Conservation (phyloP, 768 basidiomycete species). For the Russula abietina region DNA sequence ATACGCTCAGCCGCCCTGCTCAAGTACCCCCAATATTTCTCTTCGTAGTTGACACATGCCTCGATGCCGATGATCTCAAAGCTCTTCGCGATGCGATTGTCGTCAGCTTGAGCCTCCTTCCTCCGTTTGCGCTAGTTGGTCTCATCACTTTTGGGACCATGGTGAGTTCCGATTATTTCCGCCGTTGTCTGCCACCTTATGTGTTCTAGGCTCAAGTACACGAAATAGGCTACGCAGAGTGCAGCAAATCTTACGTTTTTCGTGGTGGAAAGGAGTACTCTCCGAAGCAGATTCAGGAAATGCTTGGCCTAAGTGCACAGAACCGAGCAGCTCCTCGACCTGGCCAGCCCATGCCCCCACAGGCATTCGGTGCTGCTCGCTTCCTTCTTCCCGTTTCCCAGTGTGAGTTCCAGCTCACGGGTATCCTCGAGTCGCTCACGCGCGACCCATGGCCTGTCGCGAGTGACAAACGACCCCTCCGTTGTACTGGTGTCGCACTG, state of each 20-base stretch:
- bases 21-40: slow-evolving; percentile 95
- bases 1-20: slow-evolving; percentile 89
- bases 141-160: slow-evolving; percentile 96
- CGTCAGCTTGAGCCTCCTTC: slow-evolving; percentile 86
- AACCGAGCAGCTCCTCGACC: slow-evolving; percentile 81
- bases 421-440: slow-evolving; percentile 78
- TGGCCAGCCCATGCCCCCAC: slow-evolving; percentile 73
- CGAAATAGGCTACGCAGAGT: slow-evolving; percentile 93
- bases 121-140: slow-evolving; percentile 91
- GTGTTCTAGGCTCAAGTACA: slow-evolving; percentile 86
- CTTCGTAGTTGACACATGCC: slow-evolving; percentile 94
- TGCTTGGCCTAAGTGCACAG: slow-evolving; percentile 82
- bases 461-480: slow-evolving; percentile 83
- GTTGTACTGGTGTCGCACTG: slow-evolving; percentile 93
- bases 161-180: slow-evolving; percentile 43
- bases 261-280: slow-evolving; percentile 95
- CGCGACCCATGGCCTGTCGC: slow-evolving; percentile 98
- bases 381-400: slow-evolving; percentile 90
- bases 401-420: slow-evolving; percentile 93
- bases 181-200: neutral
- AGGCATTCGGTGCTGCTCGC: slow-evolving; percentile 77
- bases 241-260: slow-evolving; percentile 98
- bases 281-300: slow-evolving; percentile 95
- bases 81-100: slow-evolving; percentile 92
- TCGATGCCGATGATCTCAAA: slow-evolving; percentile 93